Percentiles rank a stretch among this genome's conserved stretches.
Evolutionary conservation across 2,329 filamentous ascomycete species (phyloP).

Genomic region (Fusarium begoniae): DNA sequence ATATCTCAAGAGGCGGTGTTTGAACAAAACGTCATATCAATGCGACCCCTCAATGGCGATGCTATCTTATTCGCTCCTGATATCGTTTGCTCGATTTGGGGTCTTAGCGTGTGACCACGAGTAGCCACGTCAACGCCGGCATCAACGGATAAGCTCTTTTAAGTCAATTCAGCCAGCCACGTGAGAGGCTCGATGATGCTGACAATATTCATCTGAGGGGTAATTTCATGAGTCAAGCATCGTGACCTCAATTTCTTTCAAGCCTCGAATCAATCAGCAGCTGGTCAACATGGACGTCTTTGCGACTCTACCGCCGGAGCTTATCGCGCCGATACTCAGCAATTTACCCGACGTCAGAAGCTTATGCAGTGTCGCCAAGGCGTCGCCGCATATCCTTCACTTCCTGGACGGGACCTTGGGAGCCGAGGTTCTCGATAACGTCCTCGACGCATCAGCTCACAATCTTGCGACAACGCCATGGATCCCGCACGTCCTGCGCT

Average conservation of each 20-base stretch:
- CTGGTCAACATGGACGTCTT: conserved; percentile 17
- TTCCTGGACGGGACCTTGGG: conserved; percentile 14
- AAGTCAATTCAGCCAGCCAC: neutral
- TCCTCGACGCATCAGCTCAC: conserved; percentile 12
- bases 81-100: neutral
- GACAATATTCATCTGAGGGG: conserved; percentile 5
- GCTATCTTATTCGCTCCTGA: conserved; percentile 10
- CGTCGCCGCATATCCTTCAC: conserved; percentile 10
- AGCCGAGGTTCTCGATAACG: neutral
- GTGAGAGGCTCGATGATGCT: conserved; percentile 12
- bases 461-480: conserved; percentile 5
- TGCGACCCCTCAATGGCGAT: conserved; percentile 8
- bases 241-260: neutral
- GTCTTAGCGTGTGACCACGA: neutral
- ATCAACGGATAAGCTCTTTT: neutral
- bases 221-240: neutral
- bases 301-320: conserved; percentile 8
- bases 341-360: conserved; percentile 5
- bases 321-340: conserved; percentile 7
- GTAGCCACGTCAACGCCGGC: neutral
- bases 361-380: neutral
- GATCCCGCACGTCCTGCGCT: conserved; percentile 17
- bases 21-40: neutral
- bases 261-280: neutral
- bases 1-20: neutral